Evolutionary conservation across 345 rosid species (phyloP), one percentile per base, ranked within the genome.

Genomic region (Bretschneidera sinensis): DNA sequence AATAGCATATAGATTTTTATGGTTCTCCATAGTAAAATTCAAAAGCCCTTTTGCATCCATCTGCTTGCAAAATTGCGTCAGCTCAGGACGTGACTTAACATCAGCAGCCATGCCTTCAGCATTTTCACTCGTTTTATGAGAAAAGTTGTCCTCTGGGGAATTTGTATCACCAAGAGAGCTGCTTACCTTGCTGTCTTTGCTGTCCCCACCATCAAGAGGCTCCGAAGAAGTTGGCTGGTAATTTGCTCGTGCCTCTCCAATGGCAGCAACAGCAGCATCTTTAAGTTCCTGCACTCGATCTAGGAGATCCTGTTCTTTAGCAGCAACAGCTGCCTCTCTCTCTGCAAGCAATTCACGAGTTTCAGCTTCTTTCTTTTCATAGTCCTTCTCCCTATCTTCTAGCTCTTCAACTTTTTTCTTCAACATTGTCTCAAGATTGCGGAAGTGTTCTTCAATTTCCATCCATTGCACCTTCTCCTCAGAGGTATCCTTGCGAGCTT

Each of bases 11-110:
- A 81, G 21, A 50, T 61, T 69, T 67, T 77, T 82, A 63, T 63
- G 71, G 55, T 82, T 82, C 77, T 77, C 81, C 74, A 71, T 45
- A 48, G 64, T 39, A 67, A 71, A 84, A 63, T 57, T 74, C 63
- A 74, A 74, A 61, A 81, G 83, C 58, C 87, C 90, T 59, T 76
- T 71, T 60, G 81, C 75, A 76, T 84, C 87, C 90, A 81, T 84
- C 79, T 79, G 80, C 81, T 79, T 64, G 63, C 90, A 84, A 72
- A 79, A 76, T 68, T 74, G 74, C 19, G 60, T 71, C 43, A 84
- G 71, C 75, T 82, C 81, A 59, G 70, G 81, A 55, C 71, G 72
- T 65, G 81, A 76, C 79, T 77, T 72, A 59, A 70, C 74, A 64
- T 69, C 75, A 51, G 51, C 65, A 68, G 65, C 69, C 80, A 72